A percentile compares a stretch with the other conserved stretches of the same genome.
These are phyloP conservation scores for Lasiodiplodia theobromae DNA, from an alignment of 2,329 filamentous ascomycete species.

Conservation along the genomic window DNA sequence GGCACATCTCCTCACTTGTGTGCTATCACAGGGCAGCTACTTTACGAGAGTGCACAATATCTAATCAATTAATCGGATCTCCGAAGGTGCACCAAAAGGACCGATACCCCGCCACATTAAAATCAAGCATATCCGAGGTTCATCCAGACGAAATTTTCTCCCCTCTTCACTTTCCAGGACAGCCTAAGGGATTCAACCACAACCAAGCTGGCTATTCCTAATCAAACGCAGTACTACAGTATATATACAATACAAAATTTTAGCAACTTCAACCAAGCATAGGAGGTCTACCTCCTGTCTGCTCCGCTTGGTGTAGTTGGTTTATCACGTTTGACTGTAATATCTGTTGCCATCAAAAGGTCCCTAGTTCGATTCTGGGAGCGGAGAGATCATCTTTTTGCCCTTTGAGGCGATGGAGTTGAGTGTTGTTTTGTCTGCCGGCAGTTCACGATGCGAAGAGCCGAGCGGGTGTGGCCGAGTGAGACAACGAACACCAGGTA, in stretches of 20 bases:
- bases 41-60: not conserved
- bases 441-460: too few species aligned
- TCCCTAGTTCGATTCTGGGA: constrained; percentile 24
- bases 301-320: constrained; percentile 26
- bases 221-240: not conserved
- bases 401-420: not conserved
- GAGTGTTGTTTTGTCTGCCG: too few species aligned
- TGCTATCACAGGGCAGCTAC: too few species aligned
- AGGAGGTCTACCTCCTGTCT: not conserved
- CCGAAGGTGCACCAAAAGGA: not conserved
- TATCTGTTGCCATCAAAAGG: constrained; percentile 15
- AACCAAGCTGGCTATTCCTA: too few species aligned
- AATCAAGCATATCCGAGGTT: not conserved
- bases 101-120: not conserved
- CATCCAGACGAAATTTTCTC: not conserved
- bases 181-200: too few species aligned
- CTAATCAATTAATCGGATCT: not conserved
- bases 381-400: constrained; percentile 5
- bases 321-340: constrained; percentile 23
- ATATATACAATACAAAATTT: not conserved
- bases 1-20: too few species aligned
- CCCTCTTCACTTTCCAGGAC: not conserved
- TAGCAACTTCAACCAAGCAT: not conserved
- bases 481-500: too few species aligned
- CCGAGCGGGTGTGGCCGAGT: too few species aligned